Percentiles rank a stretch among this genome's conserved stretches.
Conservation (phyloP, 345 rosid species). For the Lenwebbia sp. region DNA sequence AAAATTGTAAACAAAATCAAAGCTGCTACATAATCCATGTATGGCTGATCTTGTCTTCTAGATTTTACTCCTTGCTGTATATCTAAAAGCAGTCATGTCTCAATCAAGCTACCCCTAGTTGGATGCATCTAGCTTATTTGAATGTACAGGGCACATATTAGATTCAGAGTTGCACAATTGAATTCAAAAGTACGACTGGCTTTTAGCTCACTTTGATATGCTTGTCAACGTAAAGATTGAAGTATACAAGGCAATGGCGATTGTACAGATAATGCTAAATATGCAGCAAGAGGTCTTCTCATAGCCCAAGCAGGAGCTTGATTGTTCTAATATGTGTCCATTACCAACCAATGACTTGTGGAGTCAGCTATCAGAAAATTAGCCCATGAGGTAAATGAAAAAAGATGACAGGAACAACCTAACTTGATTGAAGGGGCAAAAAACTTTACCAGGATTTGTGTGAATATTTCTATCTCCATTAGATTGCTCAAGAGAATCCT, state of each 20-base stretch:
- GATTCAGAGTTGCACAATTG: background rate
- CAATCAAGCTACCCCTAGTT: background rate
- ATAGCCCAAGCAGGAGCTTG: background rate
- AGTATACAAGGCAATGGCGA: background rate
- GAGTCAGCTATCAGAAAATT: background rate
- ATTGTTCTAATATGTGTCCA: background rate
- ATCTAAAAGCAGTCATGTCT: background rate
- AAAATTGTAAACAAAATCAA: background rate
- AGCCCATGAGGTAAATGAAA: background rate
- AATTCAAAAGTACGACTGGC: background rate
- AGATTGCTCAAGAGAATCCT: conserved; percentile 12
- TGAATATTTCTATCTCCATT: conserved; percentile 17
- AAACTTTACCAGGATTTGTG: conserved; percentile 28
- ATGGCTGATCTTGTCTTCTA: background rate
- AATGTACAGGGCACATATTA: background rate
- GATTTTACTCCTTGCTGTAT: background rate
- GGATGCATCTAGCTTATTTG: background rate
- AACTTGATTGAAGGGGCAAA: background rate
- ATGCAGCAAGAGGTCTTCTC: background rate
- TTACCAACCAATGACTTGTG: background rate
- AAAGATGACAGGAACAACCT: background rate
- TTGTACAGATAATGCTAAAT: background rate
- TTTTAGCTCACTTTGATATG: background rate
- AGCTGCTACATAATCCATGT: background rate
- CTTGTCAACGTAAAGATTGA: background rate